Percentiles rank a stretch among this genome's conserved stretches.
These are phyloP conservation scores for Suhomyces kilbournensis DNA, from an alignment of 805 yeast genomes.

Conservation along the genomic window DNA sequence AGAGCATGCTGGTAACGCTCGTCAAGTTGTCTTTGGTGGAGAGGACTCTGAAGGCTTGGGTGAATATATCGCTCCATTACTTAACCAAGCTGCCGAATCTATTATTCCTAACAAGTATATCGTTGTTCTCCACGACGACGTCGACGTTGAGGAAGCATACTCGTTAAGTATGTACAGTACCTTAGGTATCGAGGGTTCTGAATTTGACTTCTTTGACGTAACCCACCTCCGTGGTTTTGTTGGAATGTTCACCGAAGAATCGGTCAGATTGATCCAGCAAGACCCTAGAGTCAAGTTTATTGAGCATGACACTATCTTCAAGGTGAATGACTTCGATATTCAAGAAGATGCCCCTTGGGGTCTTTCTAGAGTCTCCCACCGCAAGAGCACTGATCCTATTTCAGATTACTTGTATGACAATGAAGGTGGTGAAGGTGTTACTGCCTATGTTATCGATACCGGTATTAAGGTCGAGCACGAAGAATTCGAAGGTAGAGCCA, in stretches of 20 bases:
- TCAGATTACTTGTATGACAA: constrained; percentile 40
- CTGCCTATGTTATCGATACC: constrained; percentile 80
- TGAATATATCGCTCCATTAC: constrained; percentile 5
- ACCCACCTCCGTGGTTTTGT: constrained; percentile 15
- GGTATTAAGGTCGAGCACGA: constrained; percentile 64
- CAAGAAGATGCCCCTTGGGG: constrained; percentile 44
- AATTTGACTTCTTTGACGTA: constrained; percentile 12
- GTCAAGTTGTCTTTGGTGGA: neutral
- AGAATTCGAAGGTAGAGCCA: constrained; percentile 64
- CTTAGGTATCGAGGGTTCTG: constrained; percentile 14
- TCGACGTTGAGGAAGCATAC: neutral
- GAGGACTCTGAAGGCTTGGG: neutral
- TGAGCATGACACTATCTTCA: constrained; percentile 22
- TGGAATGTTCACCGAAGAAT: constrained; percentile 17
- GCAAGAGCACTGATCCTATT: constrained; percentile 24
- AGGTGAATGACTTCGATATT: constrained; percentile 22
- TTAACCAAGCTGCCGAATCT: constrained; percentile 1
- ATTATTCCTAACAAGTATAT: constrained; percentile 10
- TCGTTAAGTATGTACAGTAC: neutral
- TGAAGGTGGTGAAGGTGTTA: constrained; percentile 49
- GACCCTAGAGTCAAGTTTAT: constrained; percentile 18
- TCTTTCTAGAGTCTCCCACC: constrained; percentile 37
- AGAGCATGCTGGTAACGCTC: neutral
- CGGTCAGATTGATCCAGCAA: constrained; percentile 12
- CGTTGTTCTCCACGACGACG: constrained; percentile 12